Evolutionary conservation across 116 monocot genomes (phyloP).

Genomic region (Trichopus zeylanicus): DNA sequence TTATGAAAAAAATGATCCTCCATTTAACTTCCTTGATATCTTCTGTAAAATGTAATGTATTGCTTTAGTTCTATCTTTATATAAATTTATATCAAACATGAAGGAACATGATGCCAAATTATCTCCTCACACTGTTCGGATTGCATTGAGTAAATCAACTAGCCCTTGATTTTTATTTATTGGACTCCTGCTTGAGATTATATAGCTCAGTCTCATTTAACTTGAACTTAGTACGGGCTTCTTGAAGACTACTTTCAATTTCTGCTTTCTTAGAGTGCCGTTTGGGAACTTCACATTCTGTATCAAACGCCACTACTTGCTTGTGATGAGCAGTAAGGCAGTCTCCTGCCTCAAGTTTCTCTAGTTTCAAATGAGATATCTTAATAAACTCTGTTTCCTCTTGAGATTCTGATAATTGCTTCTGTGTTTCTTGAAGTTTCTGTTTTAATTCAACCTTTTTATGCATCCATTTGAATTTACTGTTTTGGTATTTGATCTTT

Average conservation of each 20-base stretch:
- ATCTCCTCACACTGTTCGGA: too few species aligned
- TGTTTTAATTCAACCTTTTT: too few species aligned
- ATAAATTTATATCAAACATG: too few species aligned
- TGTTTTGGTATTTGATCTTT: too few species aligned
- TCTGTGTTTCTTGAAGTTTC: too few species aligned
- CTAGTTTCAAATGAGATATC: constrained; percentile 57
- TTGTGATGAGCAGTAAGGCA: constrained; percentile 54
- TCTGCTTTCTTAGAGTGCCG: constrained; percentile 58
- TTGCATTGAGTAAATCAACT: constrained; percentile 58
- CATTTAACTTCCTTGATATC: too few species aligned
- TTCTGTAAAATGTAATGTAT: too few species aligned
- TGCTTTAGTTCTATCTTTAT: too few species aligned
- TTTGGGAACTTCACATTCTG: constrained; percentile 41
- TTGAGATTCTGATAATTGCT: too few species aligned
- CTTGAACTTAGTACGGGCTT: constrained; percentile 44
- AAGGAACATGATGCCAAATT: too few species aligned
- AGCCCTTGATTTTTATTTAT: constrained; percentile 56
- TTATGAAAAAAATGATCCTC: too few species aligned
- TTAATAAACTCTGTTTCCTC: constrained; percentile 57
- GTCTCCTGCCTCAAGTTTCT: constrained; percentile 53
- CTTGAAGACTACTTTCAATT: constrained; percentile 62
- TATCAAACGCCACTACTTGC: constrained; percentile 41
- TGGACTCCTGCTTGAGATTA: constrained; percentile 48
- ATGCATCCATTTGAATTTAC: too few species aligned
- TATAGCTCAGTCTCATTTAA: constrained; percentile 47